Conservation (phyloP, 345 rosid genomes). For the Murraya koenigii region DNA sequence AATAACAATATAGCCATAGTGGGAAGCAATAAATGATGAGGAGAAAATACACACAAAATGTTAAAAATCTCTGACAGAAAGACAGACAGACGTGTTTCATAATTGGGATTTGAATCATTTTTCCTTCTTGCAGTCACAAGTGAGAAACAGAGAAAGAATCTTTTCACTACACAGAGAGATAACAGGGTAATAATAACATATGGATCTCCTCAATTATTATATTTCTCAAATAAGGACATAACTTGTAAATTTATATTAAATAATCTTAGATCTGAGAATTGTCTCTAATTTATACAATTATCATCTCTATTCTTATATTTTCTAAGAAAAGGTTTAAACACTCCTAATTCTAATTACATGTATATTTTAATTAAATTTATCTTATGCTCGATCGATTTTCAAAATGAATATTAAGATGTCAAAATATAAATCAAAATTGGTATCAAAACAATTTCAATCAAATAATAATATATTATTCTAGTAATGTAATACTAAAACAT, state of each 20-base stretch:
- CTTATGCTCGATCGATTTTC: too few relatives aligned
- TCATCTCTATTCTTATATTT: too few relatives aligned
- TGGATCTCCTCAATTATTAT: background rate
- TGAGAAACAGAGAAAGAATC: background rate
- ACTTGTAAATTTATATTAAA: background rate
- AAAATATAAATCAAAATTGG: too few relatives aligned
- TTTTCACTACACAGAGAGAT: too few relatives aligned
- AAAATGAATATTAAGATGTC: too few relatives aligned
- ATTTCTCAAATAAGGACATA: background rate
- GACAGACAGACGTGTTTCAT: conserved; percentile 3
- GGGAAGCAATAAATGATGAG: background rate
- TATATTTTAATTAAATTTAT: too few relatives aligned
- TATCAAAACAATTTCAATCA: too few relatives aligned
- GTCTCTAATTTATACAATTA: accelerated
- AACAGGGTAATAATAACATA: background rate
- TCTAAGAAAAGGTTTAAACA: too few relatives aligned
- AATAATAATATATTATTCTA: too few relatives aligned
- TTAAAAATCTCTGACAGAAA: conserved; percentile 6
- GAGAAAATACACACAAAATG: background rate
- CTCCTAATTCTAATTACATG: too few relatives aligned
- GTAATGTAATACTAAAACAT: accelerated
- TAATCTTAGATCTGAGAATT: accelerated
- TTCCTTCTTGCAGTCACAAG: background rate
- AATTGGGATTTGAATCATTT: conserved; percentile 41
- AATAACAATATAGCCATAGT: too few relatives aligned